Base-by-base conservation (phyloP, 257 asterid species). In the Craterostigma plantagineum region DNA sequence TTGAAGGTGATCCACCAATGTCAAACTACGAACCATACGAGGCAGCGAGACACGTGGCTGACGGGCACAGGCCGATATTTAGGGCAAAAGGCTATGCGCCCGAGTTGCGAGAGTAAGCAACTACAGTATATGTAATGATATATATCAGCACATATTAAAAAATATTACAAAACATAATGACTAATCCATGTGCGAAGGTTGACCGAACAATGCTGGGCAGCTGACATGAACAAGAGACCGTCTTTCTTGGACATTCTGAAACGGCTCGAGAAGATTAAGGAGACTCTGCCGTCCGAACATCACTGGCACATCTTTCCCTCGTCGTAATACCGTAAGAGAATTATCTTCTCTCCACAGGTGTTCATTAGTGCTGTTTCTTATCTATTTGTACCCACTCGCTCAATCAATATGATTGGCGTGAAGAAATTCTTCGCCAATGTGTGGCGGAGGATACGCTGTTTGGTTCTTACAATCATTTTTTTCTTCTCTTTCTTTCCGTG, bases 1-100 rank as follows among this genome's bases (percentile, higher is more conserved):
- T 90, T 43, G 95, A 90, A 75, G 99, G 99, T 14, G 96, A 90
- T 10, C 85, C 93, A 35, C 96, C 95, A 13, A 55, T 90, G 67
- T 60, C 94, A 11, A 44, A 61, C 60, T 79, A 63, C 39, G 95
- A 79, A 65, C 94, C 98, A 10, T 77, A 79, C 51, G 98, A 90
- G 54, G 95, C 94, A 44, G 99, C 99, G 38, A 83, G 55, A 67
- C 65, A 66, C 49, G 72, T 79, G 57, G 61, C 99, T 38, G 99
- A 90, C 62, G 99, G 99, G 15, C 91, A 79, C 61, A 75, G 95
- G 13, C 99, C 99, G 37, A 49, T 36, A 30, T 73, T 83, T 54
- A 68, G 68, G 70, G 73, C 83, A 11, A 90, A 83, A 58, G 74
- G 81, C 12, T 62, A 54, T 44, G 51, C 43, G 45, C 63, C 78